phyloP scores from a whole-genome alignment of 371 early-diverging fungal genomes.

The Capillidium heterosporum region DNA sequence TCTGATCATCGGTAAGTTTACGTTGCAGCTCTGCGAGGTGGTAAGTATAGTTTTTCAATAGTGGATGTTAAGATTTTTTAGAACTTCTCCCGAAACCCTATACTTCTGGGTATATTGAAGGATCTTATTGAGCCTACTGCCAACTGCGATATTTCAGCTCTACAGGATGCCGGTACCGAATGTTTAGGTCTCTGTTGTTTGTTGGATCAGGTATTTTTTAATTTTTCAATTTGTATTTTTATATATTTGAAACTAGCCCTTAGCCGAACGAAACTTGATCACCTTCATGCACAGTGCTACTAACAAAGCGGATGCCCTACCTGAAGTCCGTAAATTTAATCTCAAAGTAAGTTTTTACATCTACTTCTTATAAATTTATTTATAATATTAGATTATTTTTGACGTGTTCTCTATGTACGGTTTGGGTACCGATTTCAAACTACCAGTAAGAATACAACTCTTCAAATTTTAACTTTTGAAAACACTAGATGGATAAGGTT shows the following conservation, averaged over 20 bases:
- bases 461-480: neutral
- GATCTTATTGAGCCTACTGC: conserved; percentile 65
- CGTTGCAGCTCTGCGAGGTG: conserved; percentile 2
- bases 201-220: conserved; percentile 24
- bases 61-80: neutral
- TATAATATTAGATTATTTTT: conserved; percentile 29
- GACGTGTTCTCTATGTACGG: conserved; percentile 37
- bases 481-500: conserved; percentile 17
- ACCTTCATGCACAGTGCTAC: conserved; percentile 22
- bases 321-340: conserved; percentile 22
- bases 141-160: conserved; percentile 36
- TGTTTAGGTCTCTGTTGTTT: conserved; percentile 63
- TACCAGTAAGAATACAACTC: conserved; percentile 9
- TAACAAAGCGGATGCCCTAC: conserved; percentile 17
- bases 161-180: conserved; percentile 57
- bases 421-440: neutral
- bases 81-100: conserved; percentile 44
- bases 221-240: neutral
- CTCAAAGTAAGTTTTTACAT: conserved; percentile 11
- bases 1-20: neutral
- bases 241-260: conserved; percentile 10
- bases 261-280: conserved; percentile 23
- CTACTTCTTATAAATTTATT: neutral
- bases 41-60: neutral
- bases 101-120: conserved; percentile 56